Percentiles rank a stretch among this genome's conserved stretches.
phyloP scores from a whole-genome alignment of 352 stramenopile species.

The Pythium apleroticum region DNA sequence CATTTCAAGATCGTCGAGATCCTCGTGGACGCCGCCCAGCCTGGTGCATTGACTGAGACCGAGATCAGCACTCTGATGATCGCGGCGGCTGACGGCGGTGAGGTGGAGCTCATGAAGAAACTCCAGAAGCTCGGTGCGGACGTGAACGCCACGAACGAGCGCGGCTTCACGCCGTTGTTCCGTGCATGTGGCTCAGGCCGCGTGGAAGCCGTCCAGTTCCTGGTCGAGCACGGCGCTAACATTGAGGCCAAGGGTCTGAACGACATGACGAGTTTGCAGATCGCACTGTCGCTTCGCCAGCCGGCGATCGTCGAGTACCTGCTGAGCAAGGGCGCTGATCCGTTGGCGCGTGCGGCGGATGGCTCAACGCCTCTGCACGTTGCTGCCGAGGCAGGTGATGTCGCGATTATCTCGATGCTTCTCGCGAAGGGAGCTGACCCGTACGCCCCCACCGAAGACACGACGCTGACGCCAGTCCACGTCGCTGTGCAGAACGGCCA shows the following conservation, averaged over 20 bases:
- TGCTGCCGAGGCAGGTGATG: constrained; percentile 52
- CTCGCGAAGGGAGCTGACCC: constrained; percentile 53
- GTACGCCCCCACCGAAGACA: constrained; percentile 26
- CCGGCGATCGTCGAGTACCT: constrained; percentile 47
- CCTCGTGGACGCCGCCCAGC: constrained; percentile 18
- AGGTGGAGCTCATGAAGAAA: constrained; percentile 24
- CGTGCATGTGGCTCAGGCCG: constrained; percentile 45
- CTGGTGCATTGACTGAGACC: constrained; percentile 8
- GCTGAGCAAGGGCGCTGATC: constrained; percentile 48
- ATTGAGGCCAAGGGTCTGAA: constrained; percentile 43
- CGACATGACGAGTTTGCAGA: constrained; percentile 76
- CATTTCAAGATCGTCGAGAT: constrained; percentile 26
- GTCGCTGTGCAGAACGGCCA: constrained; percentile 29
- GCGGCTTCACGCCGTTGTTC: constrained; percentile 31
- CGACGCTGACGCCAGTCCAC: constrained; percentile 30
- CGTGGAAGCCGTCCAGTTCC: constrained; percentile 50
- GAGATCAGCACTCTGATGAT: constrained; percentile 33
- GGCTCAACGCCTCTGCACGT: constrained; percentile 69
- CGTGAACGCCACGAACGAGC: constrained; percentile 30
- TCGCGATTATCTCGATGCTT: constrained; percentile 49
- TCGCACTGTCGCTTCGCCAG: constrained; percentile 68
- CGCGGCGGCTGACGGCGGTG: constrained; percentile 25
- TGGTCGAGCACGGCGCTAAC: constrained; percentile 42
- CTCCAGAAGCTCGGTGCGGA: constrained; percentile 23
- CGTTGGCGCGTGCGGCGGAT: constrained; percentile 53